A percentile compares a stretch with the other conserved stretches of the same genome.
These are phyloP conservation scores for Lasiosphaeriaceae sp. DNA, from an alignment of 495 filamentous ascomycete genomes.

Conservation along the genomic window DNA sequence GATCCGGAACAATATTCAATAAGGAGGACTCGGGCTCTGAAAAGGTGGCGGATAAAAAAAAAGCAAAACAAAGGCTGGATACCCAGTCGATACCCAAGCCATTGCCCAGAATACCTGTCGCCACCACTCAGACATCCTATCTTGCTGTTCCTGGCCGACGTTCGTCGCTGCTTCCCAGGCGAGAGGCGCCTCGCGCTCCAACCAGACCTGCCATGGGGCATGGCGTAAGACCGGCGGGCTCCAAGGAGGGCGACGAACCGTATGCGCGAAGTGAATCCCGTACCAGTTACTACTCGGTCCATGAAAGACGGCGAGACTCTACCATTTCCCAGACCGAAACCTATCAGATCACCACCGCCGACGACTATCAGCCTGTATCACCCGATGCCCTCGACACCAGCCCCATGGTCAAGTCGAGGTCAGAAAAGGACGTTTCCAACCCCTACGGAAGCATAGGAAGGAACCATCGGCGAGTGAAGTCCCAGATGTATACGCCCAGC, in stretches of 20 bases:
- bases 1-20: conserved; percentile 23
- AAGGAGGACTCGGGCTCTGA: conserved; percentile 29
- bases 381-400: conserved; percentile 1
- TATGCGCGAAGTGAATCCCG: conserved; percentile 31
- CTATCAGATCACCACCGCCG: conserved; percentile 49
- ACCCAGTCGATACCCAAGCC: not conserved
- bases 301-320: conserved; percentile 54
- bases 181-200: conserved; percentile 39
- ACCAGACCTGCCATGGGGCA: conserved; percentile 17
- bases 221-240: conserved; percentile 28
- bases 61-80: conserved; percentile 8
- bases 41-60: not conserved
- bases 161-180: conserved; percentile 19
- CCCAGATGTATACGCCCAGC: conserved; percentile 49
- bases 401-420: not conserved
- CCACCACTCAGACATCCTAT: conserved; percentile 5
- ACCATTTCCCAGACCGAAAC: conserved; percentile 58
- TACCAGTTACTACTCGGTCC: conserved; percentile 47
- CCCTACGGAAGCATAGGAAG: conserved; percentile 9
- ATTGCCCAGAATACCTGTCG: not conserved
- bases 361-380: conserved; percentile 22
- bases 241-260: conserved; percentile 3
- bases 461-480: conserved; percentile 32
- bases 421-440: conserved; percentile 7
- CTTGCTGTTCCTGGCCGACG: conserved; percentile 16